phyloP scores from a whole-genome alignment of 805 yeast genomes.

The Saturnispora silvae region DNA sequence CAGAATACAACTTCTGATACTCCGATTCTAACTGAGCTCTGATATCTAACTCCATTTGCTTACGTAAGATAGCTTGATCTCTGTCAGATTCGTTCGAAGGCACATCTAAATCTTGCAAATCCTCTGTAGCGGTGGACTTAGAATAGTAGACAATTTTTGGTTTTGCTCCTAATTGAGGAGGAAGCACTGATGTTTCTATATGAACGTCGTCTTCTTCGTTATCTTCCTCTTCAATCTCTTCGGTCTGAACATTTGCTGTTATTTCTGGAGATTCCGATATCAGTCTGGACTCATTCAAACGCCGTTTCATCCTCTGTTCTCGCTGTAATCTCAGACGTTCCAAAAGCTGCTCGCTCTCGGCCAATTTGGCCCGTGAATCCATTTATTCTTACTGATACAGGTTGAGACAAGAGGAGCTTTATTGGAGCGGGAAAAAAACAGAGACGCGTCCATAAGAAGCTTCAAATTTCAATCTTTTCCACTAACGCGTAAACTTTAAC shows the following conservation, averaged over 20 bases:
- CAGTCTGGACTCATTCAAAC: not conserved
- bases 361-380: conserved; percentile 28
- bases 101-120: not conserved
- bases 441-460: not conserved
- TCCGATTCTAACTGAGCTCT: conserved; percentile 3
- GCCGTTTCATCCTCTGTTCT: conserved; percentile 22
- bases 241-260: not conserved
- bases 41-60: conserved; percentile 1
- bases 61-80: conserved; percentile 9
- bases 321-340: conserved; percentile 42
- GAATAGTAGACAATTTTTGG: not conserved
- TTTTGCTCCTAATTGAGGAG: not conserved
- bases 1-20: conserved; percentile 6
- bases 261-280: not conserved
- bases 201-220: conserved; percentile 1
- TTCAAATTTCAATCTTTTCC: too few species aligned
- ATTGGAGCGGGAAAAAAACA: not conserved
- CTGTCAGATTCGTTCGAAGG: not conserved
- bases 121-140: conserved; percentile 8
- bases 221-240: not conserved
- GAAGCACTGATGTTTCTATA: not conserved
- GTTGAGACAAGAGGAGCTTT: too few species aligned
- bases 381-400: conserved; percentile 9
- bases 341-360: conserved; percentile 40
- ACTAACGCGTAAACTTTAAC: not conserved